A percentile compares a stretch with the other conserved stretches of the same genome.
Evolutionary conservation across 495 filamentous ascomycete genomes (phyloP).

Genomic region (Penicillium lividum): DNA sequence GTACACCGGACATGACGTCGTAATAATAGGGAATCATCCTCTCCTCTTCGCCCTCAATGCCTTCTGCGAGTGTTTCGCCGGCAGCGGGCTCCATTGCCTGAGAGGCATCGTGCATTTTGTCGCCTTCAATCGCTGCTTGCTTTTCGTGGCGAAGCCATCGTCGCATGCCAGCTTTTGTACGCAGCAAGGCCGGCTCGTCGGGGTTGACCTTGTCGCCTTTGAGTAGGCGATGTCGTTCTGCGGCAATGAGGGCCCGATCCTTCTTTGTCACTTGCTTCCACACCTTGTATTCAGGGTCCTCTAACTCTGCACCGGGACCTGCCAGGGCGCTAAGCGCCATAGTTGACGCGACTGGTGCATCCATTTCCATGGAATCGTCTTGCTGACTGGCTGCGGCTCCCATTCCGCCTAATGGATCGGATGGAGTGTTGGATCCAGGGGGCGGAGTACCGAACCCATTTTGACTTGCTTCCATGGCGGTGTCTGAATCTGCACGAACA

Average conservation of each 20-base stretch:
- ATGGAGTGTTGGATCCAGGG: constrained; percentile 73
- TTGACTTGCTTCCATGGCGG: constrained; percentile 64
- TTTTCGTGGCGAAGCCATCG: constrained; percentile 77
- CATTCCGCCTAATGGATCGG: constrained; percentile 67
- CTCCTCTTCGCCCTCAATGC: constrained; percentile 84
- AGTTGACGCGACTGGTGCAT: constrained; percentile 60
- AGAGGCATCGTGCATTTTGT: constrained; percentile 51
- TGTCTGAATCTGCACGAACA: constrained; percentile 64
- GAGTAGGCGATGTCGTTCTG: constrained; percentile 77
- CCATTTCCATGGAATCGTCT: constrained; percentile 79
- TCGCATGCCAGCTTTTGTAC: constrained; percentile 76
- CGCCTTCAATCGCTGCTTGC: constrained; percentile 54
- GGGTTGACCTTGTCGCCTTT: constrained; percentile 77
- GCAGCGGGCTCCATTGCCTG: constrained; percentile 50
- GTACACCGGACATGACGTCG: constrained; percentile 80
- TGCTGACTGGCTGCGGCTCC: constrained; percentile 66
- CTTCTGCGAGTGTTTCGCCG: constrained; percentile 80
- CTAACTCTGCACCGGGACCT: constrained; percentile 52
- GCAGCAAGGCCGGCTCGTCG: constrained; percentile 83
- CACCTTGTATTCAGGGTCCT: constrained; percentile 91
- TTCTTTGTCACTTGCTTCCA: constrained; percentile 99
- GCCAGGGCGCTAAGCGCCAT: constrained; percentile 57
- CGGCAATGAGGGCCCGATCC: constrained; percentile 83
- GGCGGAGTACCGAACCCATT: constrained; percentile 84
- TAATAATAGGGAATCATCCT: constrained; percentile 88